These are phyloP conservation scores for Baorangia bicolor DNA, from an alignment of 768 basidiomycete genomes.

Conservation along the genomic window DNA sequence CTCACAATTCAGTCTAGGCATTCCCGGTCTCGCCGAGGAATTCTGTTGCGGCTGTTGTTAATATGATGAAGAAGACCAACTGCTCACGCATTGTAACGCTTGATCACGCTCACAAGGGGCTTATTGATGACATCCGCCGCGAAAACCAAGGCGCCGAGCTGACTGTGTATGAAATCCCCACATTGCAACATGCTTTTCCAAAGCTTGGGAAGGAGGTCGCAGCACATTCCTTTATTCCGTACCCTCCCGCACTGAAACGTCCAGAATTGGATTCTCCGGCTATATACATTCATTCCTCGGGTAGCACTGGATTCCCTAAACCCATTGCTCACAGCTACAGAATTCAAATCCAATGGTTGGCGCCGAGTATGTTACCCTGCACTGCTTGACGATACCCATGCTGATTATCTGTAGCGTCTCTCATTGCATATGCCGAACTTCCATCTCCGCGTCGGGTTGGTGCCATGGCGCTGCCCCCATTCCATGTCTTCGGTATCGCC, in stretches of 20 bases:
- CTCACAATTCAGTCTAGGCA: constrained; percentile 22
- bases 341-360: constrained; percentile 35
- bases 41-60: constrained; percentile 39
- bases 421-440: not conserved
- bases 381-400: not conserved
- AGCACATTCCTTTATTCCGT: constrained; percentile 18
- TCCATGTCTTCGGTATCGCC: constrained; percentile 25
- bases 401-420: constrained; percentile 3
- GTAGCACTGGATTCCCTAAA: constrained; percentile 52
- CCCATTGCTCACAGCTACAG: constrained; percentile 39
- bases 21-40: constrained; percentile 43
- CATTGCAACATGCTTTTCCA: constrained; percentile 36
- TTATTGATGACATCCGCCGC: constrained; percentile 11
- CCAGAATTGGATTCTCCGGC: constrained; percentile 37
- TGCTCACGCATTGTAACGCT: constrained; percentile 23
- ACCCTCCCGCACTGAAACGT: constrained; percentile 7
- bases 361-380: constrained; percentile 31
- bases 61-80: constrained; percentile 23
- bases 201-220: constrained; percentile 36
- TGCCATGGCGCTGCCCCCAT: constrained; percentile 27
- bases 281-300: constrained; percentile 49
- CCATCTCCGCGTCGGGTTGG: constrained; percentile 19
- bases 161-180: constrained; percentile 20
- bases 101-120: constrained; percentile 13
- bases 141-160: not conserved